Percentiles rank a stretch among this genome's conserved stretches.
These are phyloP conservation scores for Erysimum cheiri DNA, from an alignment of 441 rosid species.

Conservation along the genomic window DNA sequence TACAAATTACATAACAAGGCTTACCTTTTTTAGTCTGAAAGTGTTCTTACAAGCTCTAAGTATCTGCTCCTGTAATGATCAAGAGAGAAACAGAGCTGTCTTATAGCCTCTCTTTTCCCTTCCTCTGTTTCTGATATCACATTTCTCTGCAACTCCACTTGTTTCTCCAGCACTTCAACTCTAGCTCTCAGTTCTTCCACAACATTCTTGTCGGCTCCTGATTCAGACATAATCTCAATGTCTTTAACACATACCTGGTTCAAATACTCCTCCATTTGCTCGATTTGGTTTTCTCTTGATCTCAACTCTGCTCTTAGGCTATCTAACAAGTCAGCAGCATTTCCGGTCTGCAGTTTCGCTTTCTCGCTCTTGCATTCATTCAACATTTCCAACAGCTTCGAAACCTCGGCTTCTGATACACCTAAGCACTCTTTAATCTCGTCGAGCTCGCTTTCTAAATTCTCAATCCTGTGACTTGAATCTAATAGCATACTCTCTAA, in stretches of 20 bases:
- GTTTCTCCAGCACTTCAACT: slow-evolving; percentile 60
- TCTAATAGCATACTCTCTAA: slow-evolving; percentile 44
- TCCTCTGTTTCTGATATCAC: slow-evolving; percentile 62
- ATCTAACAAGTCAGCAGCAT: slow-evolving; percentile 43
- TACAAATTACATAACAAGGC: slow-evolving; percentile 19
- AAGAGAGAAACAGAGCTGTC: slow-evolving; percentile 79
- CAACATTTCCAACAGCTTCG: slow-evolving; percentile 41
- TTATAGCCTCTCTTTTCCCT: slow-evolving; percentile 78
- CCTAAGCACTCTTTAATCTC: slow-evolving; percentile 41
- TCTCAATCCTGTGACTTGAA: slow-evolving; percentile 41
- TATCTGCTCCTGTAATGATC: slow-evolving; percentile 78
- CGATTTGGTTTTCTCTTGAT: slow-evolving; percentile 49
- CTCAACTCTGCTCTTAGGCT: slow-evolving; percentile 52
- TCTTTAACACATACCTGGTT: slow-evolving; percentile 43
- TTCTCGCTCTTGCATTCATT: slow-evolving; percentile 51
- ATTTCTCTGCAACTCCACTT: slow-evolving; percentile 57
- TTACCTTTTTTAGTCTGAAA: slow-evolving; percentile 48
- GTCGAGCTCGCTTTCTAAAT: slow-evolving; percentile 48
- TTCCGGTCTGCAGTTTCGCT: slow-evolving; percentile 47
- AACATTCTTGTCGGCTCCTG: slow-evolving; percentile 40
- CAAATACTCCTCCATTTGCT: slow-evolving; percentile 57
- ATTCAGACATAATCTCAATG: slow-evolving; percentile 43
- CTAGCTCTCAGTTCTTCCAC: slow-evolving; percentile 54
- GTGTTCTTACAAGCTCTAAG: slow-evolving; percentile 58
- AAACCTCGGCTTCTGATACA: slow-evolving; percentile 47